Base-by-base conservation (phyloP, 1,284 basidiomycete genomes). In the Cryptococcus sp. region DNA sequence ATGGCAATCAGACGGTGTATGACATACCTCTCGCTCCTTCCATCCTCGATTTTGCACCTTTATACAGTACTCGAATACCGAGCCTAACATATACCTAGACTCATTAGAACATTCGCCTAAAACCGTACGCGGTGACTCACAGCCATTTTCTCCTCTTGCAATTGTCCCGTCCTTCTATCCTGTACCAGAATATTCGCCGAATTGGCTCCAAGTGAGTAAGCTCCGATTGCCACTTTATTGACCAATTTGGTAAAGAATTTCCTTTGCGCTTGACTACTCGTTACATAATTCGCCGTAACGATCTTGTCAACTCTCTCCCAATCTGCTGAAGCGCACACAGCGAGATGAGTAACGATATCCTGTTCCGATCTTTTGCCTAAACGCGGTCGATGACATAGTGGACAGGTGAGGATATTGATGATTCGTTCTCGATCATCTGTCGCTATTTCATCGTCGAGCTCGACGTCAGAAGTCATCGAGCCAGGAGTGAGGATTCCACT, bases 181-280 rank as follows among this genome's bases (percentile, higher is more conserved):
- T 96, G 92, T 0, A 96, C 91, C 58, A 97, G 90, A 61, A 98
- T 97, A 72, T 98, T 98, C 50, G 93, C 95, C 55, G 60, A 68
- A 58, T 76, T 77, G n/a, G 93, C 94, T 5, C 94, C 94, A 34
- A 97, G 83, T 62, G 84, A 85, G 78, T 98, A 97, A 60, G 88
- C 83, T 2, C 94, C 94, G 58, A 83, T 83, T 0, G 87, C 87
- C 3, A 95, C 84, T 78, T 91, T 91, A 50, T 83, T 82, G 59
- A 96, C 81, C 44, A 96, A 83, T 79, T 90, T 93, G 56, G 90
- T 92, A 67, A 94, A 88, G 86, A 91, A 96, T 78, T 98, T 98
- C 68, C 95, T 82, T 78, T 97, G 94, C 52, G 96, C 95, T 78
- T 98, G 95, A 62, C 83, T 86, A 13, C 90, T 88, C 0, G 95